Base-by-base conservation (phyloP, 352 stramenopile species). In the Globisporangium spiculum region DNA sequence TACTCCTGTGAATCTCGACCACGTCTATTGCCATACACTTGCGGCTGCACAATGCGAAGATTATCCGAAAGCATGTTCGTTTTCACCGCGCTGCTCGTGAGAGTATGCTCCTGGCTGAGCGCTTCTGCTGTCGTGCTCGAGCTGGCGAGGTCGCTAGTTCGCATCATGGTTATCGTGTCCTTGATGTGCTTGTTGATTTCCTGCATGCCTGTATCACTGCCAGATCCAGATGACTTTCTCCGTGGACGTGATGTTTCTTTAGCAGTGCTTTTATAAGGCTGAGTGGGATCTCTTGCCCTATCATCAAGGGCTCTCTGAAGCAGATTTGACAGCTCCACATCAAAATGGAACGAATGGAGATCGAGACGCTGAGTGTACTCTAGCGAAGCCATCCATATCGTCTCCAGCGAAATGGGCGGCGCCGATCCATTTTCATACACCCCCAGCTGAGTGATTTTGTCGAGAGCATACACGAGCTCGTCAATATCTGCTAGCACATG, bases 381-480 rank as follows among this genome's bases (percentile, higher is more conserved):
- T 7, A 71, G 9, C 2, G 60, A 71, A 10, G 24, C 50, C 14
- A 36, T 16, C 69, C 69, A 74, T 8, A 65, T 60, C 1, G 46
- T 48, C 34, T 72, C 69, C 14, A 74, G 32, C n/a, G 52, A 71
- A 14, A 68, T 50, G 18, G 18, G 10, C 9, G 10, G 41, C 5
- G 7, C 30, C 44, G 20, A 57, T 4, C 38, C 32, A 14, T 30
- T 59, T 30, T 71, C 65, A 32, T 50, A 63, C n/a, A 65, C 18
- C 2, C 54, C 63, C 14, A 73, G 67, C 12, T 72, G 66, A 60
- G 80, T 60, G 16, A 72, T 74, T 58, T 84, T 88, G 62, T 88
- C 79, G 9, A 88, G 69, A 4, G 66, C 63, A 46, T 84, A 88
- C 50, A 84, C 66, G 20, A 86, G 70, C 27, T 88, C 79, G 26